phyloP scores from a whole-genome alignment of 1,284 basidiomycete genomes.

The Austropuccinia psidii region DNA sequence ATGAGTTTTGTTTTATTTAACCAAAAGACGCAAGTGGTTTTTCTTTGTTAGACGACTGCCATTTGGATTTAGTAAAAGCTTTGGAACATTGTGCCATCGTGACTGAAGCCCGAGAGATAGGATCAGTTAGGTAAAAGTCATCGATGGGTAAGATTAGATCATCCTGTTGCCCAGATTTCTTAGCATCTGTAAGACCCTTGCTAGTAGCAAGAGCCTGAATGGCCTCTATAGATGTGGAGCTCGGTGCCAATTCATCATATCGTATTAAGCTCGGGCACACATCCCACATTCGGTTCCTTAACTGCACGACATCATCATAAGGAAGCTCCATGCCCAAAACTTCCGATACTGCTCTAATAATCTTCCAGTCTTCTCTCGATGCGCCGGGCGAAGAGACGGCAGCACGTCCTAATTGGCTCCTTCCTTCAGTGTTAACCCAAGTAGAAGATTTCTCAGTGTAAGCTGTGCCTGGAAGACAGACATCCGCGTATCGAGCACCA shows the following conservation, averaged over 20 bases:
- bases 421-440: constrained; percentile 96
- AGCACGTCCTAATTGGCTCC: constrained; percentile 79
- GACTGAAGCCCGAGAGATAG: constrained; percentile 57
- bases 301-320: constrained; percentile 78
- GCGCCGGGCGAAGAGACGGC: constrained; percentile 94
- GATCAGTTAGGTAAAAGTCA: constrained; percentile 96
- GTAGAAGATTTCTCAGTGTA: constrained; percentile 94
- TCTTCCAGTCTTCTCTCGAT: constrained; percentile 97
- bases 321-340: constrained; percentile 69
- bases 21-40: too few relatives aligned
- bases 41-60: too few relatives aligned
- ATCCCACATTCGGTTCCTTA: constrained; percentile 95
- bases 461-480: constrained; percentile 83
- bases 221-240: constrained; percentile 60
- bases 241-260: constrained; percentile 75
- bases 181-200: constrained; percentile 55
- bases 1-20: too few relatives aligned
- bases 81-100: constrained; percentile 79
- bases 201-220: constrained; percentile 57
- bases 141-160: constrained; percentile 71
- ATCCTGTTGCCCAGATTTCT: constrained; percentile 50
- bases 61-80: constrained; percentile 66
- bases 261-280: constrained; percentile 83
- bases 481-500: constrained; percentile 92
- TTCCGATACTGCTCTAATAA: constrained; percentile 91